Base-by-base conservation (phyloP, 148 eudicot species). In the Arbutus unedo region DNA sequence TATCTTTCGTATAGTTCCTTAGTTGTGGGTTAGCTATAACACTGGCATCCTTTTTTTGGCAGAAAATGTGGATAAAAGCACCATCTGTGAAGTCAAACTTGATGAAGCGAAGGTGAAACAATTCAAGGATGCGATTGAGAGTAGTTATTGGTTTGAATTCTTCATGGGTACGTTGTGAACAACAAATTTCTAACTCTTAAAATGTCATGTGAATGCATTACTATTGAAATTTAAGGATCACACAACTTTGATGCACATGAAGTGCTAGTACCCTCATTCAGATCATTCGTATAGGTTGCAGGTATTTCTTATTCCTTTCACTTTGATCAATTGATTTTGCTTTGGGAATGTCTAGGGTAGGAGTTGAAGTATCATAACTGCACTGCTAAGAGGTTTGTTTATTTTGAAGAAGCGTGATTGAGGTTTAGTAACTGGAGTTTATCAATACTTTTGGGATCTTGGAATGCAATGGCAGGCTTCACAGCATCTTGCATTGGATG, bases 141-240 rank as follows among this genome's bases (percentile, higher is more conserved):
- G 89, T 87, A 91, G 91, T 45, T 96, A 94, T 85, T 94, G 99
- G 99, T 91, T 96, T 88, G 99, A 96, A 83, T 93, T 96, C 81
- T 96, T 96, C 83, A 93, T 93, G 78, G 98, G 99, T 96, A 90
- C 82, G 93, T 86, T 31, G 8, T n/a, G 19, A n/a, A 31, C 38
- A 31, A 31, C 38, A 55, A 14, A 45, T 68, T 81, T 77, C 45
- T 51, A 9, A 45, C 45, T 82, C 23, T 85, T 49, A 81, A 70
- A 21, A 45, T 74, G 77, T 38, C 54, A 67, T 38, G 6, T 67
- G 68, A 59, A 60, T 75, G 45, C 51, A 72, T 75, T 75, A 3
- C 45, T 59, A 51, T 62, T 48, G 50, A 51, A 25, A 48, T 21
- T 43, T 15, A 7, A 50, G 45, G 8, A 4, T 5, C 41, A 48